Percentiles rank a stretch among this genome's conserved stretches.
These are phyloP conservation scores for Neonectria sp. DNA, from an alignment of 2,329 filamentous ascomycete genomes.

Conservation along the genomic window DNA sequence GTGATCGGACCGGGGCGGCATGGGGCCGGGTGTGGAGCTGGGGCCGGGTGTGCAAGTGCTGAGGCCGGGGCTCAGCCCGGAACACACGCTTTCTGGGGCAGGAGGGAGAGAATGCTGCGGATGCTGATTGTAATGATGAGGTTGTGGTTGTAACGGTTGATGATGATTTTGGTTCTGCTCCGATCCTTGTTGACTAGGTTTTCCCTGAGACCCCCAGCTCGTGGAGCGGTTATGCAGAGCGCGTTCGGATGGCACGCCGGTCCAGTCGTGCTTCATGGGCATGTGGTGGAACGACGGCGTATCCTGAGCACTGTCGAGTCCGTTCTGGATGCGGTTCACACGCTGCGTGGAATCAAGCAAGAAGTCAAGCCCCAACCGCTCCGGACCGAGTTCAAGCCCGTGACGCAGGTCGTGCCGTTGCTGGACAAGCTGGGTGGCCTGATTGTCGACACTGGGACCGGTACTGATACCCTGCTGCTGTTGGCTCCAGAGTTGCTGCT, in stretches of 20 bases:
- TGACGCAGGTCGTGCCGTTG: constrained; percentile 67
- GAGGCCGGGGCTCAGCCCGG: constrained; percentile 39
- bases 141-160: constrained; percentile 19
- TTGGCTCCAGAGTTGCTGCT: constrained; percentile 35
- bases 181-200: constrained; percentile 28
- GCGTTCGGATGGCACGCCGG: constrained; percentile 48
- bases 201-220: constrained; percentile 45
- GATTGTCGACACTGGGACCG: constrained; percentile 18
- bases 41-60: constrained; percentile 31
- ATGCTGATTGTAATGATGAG: constrained; percentile 26
- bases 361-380: constrained; percentile 81
- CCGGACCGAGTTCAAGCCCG: constrained; percentile 72
- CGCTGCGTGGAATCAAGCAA: constrained; percentile 75
- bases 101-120: constrained; percentile 34
- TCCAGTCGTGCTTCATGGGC: constrained; percentile 68
- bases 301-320: constrained; percentile 64
- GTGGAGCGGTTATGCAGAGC: constrained; percentile 41
- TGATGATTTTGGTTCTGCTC: constrained; percentile 36
- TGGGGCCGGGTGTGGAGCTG: constrained; percentile 28
- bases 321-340: constrained; percentile 66
- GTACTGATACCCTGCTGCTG: constrained; percentile 2
- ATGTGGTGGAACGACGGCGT: constrained; percentile 60
- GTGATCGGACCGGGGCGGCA: constrained; percentile 39
- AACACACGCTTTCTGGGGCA: constrained; percentile 40
- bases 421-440: constrained; percentile 56